Evolutionary conservation across 129 eudicot species (phyloP), one percentile per base, ranked within the genome.

Genomic region (Sambucus nigra): DNA sequence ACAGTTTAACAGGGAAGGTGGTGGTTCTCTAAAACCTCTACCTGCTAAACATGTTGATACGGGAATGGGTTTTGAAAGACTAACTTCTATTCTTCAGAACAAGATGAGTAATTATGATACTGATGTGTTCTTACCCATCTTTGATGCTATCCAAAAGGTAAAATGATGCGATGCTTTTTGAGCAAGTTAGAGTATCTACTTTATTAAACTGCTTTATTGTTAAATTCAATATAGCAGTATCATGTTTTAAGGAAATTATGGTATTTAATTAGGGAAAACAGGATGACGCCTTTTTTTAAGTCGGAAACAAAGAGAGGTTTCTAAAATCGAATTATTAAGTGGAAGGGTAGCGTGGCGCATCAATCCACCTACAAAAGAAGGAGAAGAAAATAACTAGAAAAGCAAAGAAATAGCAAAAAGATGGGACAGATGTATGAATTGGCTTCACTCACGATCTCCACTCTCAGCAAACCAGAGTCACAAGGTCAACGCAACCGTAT

Each of bases 21-120:
- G 86, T 72, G 94, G 95, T 22, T 69, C 95, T 20, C 70, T 91
- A 31, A 91, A 82, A 73, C 73, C 95, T 41, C 62, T 91, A 25
- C 99, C 99, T 14, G 89, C 99, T 5, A 82, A 91, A 63, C 99
- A 91, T 42, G 99, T 91, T 47, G 99, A 91, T 54, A 91, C 99
- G 35, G 99, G 99, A 53, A 60, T 91, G 99, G 99, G 99, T 22
- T 91, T 91, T n/a, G 99, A 91, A 71, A 79, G 99, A 75, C 75
- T 91, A 72, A 82, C 95, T 46, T 91, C 99, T 45, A 91, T 91
- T 55, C 99, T 91, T 57, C 99, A 91, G 60, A 72, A 91, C 55
- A 91, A 73, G 74, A 72, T 82, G 94, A 91, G 99, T 79, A 91
- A 91, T 61, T 91, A 91, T 57, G 99, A 91, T 60, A 86, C 99